A percentile compares a stretch with the other conserved stretches of the same genome.
Evolutionary conservation across 202 grass and related monocot genomes (phyloP).

Genomic region (Bolboschoenoplectus hybrid): DNA sequence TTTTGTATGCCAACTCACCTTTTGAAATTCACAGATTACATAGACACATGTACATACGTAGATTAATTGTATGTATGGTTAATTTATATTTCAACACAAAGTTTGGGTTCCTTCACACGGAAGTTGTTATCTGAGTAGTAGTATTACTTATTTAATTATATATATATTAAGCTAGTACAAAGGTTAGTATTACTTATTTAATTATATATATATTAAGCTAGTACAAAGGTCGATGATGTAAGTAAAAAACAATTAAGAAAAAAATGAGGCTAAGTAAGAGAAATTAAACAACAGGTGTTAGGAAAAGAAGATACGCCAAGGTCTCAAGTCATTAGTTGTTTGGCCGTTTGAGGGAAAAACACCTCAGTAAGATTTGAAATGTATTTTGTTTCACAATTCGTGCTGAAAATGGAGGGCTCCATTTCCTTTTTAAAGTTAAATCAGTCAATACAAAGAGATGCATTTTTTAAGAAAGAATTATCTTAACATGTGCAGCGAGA

Average conservation of each 20-base stretch:
- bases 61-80: background rate
- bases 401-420: background rate
- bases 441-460: background rate
- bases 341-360: background rate
- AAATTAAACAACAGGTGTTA: constrained; percentile 29
- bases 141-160: background rate
- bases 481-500: background rate
- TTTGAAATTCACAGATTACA: background rate
- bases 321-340: background rate
- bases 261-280: constrained; percentile 27
- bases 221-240: too few relatives aligned
- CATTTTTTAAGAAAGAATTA: background rate
- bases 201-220: background rate
- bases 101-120: background rate
- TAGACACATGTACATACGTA: background rate
- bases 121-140: background rate
- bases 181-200: background rate
- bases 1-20: constrained; percentile 6
- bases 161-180: background rate
- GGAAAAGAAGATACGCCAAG: background rate
- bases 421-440: background rate
- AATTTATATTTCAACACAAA: background rate
- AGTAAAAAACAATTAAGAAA: background rate
- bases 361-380: background rate
- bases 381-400: background rate